A percentile compares a stretch with the other conserved stretches of the same genome.
Conservation (phyloP, 2,329 filamentous ascomycete genomes). For the Xylaria sp. region DNA sequence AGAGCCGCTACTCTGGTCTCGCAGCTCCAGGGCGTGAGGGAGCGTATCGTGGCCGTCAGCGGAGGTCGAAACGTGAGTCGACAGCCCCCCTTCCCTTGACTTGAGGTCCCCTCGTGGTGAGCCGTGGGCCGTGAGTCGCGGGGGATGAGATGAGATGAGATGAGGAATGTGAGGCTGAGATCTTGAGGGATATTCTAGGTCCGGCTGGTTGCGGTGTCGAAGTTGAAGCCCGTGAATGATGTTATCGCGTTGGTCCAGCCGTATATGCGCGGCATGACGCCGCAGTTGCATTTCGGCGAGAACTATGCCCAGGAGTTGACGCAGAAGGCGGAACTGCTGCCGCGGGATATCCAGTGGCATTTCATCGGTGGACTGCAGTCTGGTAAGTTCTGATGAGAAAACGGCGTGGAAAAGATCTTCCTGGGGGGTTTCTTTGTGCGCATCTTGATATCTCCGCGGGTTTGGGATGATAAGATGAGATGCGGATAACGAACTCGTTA, state of each 20-base stretch:
- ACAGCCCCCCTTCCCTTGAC: not conserved
- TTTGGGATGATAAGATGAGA: not conserved
- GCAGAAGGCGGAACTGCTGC: conserved; percentile 78
- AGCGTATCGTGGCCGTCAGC: conserved; percentile 51
- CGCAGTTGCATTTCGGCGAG: conserved; percentile 82
- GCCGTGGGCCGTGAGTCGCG: no score
- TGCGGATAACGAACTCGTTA: not conserved
- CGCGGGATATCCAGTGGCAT: conserved; percentile 78
- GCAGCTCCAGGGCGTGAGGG: conserved; percentile 56
- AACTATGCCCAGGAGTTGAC: conserved; percentile 90
- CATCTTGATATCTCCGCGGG: not conserved
- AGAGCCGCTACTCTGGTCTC: conserved; percentile 58
- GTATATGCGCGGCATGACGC: conserved; percentile 46
- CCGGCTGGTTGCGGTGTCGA: conserved; percentile 89
- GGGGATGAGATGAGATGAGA: no score
- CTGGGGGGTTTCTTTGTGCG: not conserved
- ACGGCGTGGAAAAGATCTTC: not conserved
- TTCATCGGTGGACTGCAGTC: conserved; percentile 94
- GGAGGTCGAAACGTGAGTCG: conserved; percentile 49
- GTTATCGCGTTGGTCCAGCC: conserved; percentile 68
- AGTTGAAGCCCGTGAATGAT: conserved; percentile 89
- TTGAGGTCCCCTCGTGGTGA: no score
- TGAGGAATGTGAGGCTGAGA: conserved; percentile 4
- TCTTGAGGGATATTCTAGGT: conserved; percentile 44
- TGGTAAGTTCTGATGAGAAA: conserved; percentile 35